A percentile compares a stretch with the other conserved stretches of the same genome.
These are phyloP conservation scores for Leccinum sublutescens DNA, from an alignment of 768 basidiomycete genomes.

Conservation along the genomic window DNA sequence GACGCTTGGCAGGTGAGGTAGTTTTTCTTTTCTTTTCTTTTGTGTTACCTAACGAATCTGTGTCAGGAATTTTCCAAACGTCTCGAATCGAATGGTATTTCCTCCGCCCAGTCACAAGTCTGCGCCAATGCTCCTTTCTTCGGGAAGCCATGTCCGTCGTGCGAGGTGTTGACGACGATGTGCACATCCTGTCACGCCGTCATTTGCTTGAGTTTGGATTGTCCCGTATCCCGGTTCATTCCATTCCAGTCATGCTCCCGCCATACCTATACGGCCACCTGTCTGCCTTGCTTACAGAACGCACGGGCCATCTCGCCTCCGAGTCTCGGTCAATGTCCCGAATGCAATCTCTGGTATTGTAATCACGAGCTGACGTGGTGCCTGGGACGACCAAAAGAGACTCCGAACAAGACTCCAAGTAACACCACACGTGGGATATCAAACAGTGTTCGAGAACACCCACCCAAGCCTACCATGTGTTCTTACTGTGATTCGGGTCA, in stretches of 20 bases:
- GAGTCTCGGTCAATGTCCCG: slow-evolving; percentile 19
- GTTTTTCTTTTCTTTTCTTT: neutral
- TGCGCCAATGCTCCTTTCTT: too few species aligned
- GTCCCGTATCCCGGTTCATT: too few species aligned
- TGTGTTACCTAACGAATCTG: too few species aligned
- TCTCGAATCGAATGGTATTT: too few species aligned
- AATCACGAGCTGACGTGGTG: slow-evolving; percentile 21
- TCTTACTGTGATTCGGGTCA: slow-evolving; percentile 1
- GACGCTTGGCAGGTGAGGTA: neutral
- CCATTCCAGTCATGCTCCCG: too few species aligned
- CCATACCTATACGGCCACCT: too few species aligned
- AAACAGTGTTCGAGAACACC: slow-evolving; percentile 13
- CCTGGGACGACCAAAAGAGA: slow-evolving; percentile 18
- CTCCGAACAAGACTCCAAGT: neutral
- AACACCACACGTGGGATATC: neutral
- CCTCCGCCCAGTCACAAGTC: too few species aligned
- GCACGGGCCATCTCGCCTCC: neutral
- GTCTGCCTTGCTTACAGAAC: slow-evolving; percentile 5
- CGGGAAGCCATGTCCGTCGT: too few species aligned
- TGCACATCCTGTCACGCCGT: too few species aligned
- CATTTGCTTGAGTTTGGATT: too few species aligned
- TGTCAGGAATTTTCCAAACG: too few species aligned
- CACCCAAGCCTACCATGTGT: slow-evolving; percentile 14
- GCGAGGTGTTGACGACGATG: too few species aligned
- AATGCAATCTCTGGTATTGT: slow-evolving; percentile 23